Conservation (phyloP, 2,329 filamentous ascomycete species). For the Aspergillus sp. region DNA sequence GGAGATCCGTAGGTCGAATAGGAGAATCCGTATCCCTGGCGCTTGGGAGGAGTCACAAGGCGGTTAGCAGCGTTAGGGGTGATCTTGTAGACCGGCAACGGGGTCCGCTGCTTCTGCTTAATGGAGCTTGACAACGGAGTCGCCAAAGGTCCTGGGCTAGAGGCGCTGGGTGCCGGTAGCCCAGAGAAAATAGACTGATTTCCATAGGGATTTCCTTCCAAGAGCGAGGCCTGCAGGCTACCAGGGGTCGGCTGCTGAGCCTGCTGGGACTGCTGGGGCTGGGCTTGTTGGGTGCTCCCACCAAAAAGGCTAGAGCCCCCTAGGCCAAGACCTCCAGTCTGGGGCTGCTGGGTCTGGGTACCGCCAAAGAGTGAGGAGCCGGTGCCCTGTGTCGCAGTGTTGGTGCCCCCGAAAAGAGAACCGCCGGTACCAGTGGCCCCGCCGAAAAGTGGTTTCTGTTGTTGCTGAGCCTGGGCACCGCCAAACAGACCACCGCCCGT, state of each 20-base stretch:
- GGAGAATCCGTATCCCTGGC: constrained; percentile 80
- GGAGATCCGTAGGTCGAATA: constrained; percentile 91
- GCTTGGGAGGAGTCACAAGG: constrained; percentile 78
- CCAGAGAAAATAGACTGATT: constrained; percentile 81
- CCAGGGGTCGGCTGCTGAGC: constrained; percentile 44
- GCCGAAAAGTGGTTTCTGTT: constrained; percentile 58
- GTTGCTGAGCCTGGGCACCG: constrained; percentile 47
- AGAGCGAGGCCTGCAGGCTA: constrained; percentile 72
- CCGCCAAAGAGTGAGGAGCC: constrained; percentile 61
- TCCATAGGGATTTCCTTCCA: constrained; percentile 85
- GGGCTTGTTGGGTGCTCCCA: constrained; percentile 52
- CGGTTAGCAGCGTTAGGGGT: constrained; percentile 78
- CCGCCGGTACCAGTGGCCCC: constrained; percentile 42
- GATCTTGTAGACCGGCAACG: constrained; percentile 82
- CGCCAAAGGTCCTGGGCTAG: constrained; percentile 83
- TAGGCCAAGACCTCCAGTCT: constrained; percentile 24
- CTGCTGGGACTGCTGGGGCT: constrained; percentile 50
- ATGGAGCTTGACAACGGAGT: constrained; percentile 77
- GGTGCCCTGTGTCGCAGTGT: constrained; percentile 23
- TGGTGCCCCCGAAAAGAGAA: constrained; percentile 47
- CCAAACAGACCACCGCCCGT: constrained; percentile 44
- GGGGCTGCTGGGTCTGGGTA: constrained; percentile 36
- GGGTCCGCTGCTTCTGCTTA: constrained; percentile 75
- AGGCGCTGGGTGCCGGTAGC: constrained; percentile 59
- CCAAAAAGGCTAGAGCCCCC: constrained; percentile 53